A percentile compares a stretch with the other conserved stretches of the same genome.
Evolutionary conservation across 75 land plant species (phyloP).

Genomic region (Picea glauca): DNA sequence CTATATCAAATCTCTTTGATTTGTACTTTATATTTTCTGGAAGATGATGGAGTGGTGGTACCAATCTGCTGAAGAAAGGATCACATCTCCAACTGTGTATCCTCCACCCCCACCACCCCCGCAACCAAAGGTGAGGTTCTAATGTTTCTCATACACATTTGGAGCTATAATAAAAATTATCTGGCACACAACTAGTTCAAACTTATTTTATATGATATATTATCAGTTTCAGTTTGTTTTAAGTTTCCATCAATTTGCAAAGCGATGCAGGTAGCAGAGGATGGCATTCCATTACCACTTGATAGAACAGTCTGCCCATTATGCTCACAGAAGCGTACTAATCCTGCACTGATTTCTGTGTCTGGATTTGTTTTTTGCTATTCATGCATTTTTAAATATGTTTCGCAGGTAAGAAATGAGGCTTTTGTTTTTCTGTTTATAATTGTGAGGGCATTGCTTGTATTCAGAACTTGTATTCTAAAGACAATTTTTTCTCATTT

Average conservation of each 20-base stretch:
- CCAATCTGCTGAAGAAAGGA: constrained; percentile 98
- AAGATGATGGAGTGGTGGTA: constrained; percentile 99
- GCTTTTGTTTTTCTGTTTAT: background rate
- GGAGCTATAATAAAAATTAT: background rate
- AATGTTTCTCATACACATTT: background rate
- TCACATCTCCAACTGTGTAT: constrained; percentile 93
- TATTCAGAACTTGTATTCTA: background rate
- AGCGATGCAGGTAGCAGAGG: constrained; percentile 72
- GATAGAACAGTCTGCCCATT: constrained; percentile 82
- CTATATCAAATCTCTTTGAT: background rate
- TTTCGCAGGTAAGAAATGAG: constrained; percentile 64
- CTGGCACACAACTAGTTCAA: background rate
- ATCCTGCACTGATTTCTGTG: constrained; percentile 81
- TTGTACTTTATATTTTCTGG: constrained; percentile 2
- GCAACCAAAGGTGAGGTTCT: constrained; percentile 73
- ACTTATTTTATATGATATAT: background rate
- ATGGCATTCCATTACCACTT: constrained; percentile 87
- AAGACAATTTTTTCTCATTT: background rate
- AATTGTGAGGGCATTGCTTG: background rate
- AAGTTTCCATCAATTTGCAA: background rate
- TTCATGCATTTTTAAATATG: constrained; percentile 84
- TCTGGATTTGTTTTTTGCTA: constrained; percentile 98
- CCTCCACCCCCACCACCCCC: constrained; percentile 99
- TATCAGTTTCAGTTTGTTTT: background rate
- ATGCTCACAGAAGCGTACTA: constrained; percentile 84